These are phyloP conservation scores for Diatrype stigma DNA, from an alignment of 2,329 filamentous ascomycete genomes.

Conservation along the genomic window DNA sequence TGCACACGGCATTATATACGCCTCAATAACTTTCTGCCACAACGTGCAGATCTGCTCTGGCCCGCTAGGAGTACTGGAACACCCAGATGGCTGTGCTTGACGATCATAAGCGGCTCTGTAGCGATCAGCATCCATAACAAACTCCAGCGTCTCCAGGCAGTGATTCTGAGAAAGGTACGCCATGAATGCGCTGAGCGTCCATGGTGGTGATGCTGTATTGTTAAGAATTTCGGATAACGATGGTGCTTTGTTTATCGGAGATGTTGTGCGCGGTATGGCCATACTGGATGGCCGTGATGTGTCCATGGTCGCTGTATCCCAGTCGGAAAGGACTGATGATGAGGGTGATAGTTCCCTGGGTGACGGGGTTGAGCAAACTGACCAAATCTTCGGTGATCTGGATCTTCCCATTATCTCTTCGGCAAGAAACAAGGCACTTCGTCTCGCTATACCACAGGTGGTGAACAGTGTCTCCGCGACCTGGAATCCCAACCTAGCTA, in stretches of 20 bases:
- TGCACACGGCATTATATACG: constrained; percentile 83
- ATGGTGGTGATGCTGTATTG: constrained; percentile 81
- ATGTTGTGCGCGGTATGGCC: constrained; percentile 35
- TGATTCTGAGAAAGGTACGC: constrained; percentile 96
- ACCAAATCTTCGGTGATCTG: constrained; percentile 41
- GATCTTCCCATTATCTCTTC: constrained; percentile 42
- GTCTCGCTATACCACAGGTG: constrained; percentile 18
- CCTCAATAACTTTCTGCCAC: constrained; percentile 84
- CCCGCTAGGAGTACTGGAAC: constrained; percentile 29
- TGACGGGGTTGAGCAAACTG: constrained; percentile 38
- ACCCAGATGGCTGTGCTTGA: constrained; percentile 29
- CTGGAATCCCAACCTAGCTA: constrained; percentile 15
- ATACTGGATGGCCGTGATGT: constrained; percentile 47
- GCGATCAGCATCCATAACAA: constrained; percentile 87
- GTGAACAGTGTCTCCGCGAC: constrained; percentile 20
- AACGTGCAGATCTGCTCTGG: constrained; percentile 69
- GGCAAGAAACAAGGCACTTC: constrained; percentile 13
- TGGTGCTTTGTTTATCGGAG: constrained; percentile 48
- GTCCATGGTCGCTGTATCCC: constrained; percentile 40
- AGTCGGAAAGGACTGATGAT: constrained; percentile 42
- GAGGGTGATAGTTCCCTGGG: constrained; percentile 40
- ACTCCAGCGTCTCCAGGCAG: constrained; percentile 93
- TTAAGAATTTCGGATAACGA: constrained; percentile 83
- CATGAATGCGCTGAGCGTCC: constrained; percentile 90
- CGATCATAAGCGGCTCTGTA: constrained; percentile 62